A percentile compares a stretch with the other conserved stretches of the same genome.
These are phyloP conservation scores for Hericium alpestre DNA, from an alignment of 768 basidiomycete species.

Conservation along the genomic window DNA sequence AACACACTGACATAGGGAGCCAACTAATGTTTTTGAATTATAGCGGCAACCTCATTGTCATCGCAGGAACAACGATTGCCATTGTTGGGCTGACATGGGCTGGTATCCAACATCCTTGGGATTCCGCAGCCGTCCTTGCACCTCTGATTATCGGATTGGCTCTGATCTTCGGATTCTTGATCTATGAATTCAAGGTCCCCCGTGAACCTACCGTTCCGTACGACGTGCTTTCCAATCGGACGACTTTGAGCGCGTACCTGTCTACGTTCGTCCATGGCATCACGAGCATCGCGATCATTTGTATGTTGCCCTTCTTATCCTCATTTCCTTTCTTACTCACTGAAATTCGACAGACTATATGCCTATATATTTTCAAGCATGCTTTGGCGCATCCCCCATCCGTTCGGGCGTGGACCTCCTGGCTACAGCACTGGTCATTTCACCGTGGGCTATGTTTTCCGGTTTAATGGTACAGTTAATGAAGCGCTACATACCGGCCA, in stretches of 20 bases:
- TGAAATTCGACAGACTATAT: constrained; percentile 12
- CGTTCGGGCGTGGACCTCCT: constrained; percentile 13
- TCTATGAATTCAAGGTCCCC: constrained; percentile 15
- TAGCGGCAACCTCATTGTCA: constrained; percentile 18
- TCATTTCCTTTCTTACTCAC: not conserved
- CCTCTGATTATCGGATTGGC: constrained; percentile 22
- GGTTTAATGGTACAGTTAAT: constrained; percentile 12
- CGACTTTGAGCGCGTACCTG: constrained; percentile 11
- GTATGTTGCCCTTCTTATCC: constrained; percentile 1
- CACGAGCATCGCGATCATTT: constrained; percentile 7
- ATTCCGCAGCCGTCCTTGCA: constrained; percentile 17
- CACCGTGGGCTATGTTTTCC: constrained; percentile 16
- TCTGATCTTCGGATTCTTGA: constrained; percentile 17
- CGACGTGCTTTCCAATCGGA: constrained; percentile 19
- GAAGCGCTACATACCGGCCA: constrained; percentile 16
- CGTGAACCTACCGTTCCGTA: not conserved
- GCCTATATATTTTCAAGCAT: constrained; percentile 23
- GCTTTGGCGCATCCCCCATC: constrained; percentile 12
- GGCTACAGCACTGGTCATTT: constrained; percentile 13
- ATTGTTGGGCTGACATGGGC: constrained; percentile 19
- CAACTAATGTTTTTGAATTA: not conserved
- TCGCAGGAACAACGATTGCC: constrained; percentile 10
- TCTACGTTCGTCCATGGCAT: constrained; percentile 7
- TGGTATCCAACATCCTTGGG: constrained; percentile 22
- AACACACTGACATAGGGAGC: too few species aligned